Evolutionary conservation across 2,329 filamentous ascomycete species (phyloP).

Genomic region (Fusarium albidum): DNA sequence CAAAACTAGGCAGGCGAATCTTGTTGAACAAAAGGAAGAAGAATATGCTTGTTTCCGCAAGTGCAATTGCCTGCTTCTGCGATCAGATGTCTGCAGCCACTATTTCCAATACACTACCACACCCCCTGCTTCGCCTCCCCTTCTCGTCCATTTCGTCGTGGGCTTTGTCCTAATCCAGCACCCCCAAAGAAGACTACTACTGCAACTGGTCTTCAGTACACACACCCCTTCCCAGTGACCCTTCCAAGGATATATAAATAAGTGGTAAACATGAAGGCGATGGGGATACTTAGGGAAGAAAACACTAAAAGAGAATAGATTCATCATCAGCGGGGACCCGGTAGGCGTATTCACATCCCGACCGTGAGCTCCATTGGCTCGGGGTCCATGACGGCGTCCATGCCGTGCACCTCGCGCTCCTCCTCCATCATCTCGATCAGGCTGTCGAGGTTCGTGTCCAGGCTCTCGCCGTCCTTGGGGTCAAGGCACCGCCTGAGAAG

Average conservation of each 20-base stretch:
- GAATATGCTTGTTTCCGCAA: slow-evolving; percentile 19
- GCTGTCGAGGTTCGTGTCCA: slow-evolving; percentile 70
- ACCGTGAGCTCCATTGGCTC: slow-evolving; percentile 44
- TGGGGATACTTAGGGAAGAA: slow-evolving; percentile 6
- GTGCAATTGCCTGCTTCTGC: slow-evolving; percentile 18
- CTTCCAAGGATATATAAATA: slow-evolving; percentile 31
- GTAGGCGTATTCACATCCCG: slow-evolving; percentile 32
- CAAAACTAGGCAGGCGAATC: background rate
- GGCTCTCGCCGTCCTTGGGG: slow-evolving; percentile 70
- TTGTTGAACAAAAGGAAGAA: slow-evolving; percentile 3
- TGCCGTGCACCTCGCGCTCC: slow-evolving; percentile 57
- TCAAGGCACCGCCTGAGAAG: slow-evolving; percentile 75
- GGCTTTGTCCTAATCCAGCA: slow-evolving; percentile 3
- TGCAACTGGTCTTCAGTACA: slow-evolving; percentile 5
- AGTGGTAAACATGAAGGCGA: slow-evolving; percentile 4
- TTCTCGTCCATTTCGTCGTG: slow-evolving; percentile 12
- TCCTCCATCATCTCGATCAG: slow-evolving; percentile 71
- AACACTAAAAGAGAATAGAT: background rate
- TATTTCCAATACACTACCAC: slow-evolving; percentile 8
- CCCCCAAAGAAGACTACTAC: slow-evolving; percentile 9
- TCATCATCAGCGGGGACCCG: slow-evolving; percentile 15
- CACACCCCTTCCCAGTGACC: slow-evolving; percentile 22
- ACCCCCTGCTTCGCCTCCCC: too few species aligned
- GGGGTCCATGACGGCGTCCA: slow-evolving; percentile 42
- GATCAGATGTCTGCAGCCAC: slow-evolving; percentile 18